phyloP scores from a whole-genome alignment of 495 filamentous ascomycete genomes.

The Astrocystis sublimbata region DNA sequence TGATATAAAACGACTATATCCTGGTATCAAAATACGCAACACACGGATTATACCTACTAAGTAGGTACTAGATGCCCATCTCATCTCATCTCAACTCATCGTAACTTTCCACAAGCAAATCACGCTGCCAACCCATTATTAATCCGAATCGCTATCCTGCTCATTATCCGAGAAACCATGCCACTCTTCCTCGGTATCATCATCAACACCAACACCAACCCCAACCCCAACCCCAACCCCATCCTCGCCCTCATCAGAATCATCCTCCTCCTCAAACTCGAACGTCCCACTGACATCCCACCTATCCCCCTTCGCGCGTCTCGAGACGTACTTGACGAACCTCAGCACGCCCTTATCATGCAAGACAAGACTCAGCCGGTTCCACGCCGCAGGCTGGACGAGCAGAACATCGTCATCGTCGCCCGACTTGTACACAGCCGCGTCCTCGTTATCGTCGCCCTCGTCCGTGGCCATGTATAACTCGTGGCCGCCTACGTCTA shows the following conservation, averaged over 20 bases:
- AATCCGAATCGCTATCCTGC: slow-evolving; percentile 49
- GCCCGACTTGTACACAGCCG: slow-evolving; percentile 77
- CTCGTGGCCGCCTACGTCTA: slow-evolving; percentile 76
- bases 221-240: slow-evolving; percentile 34
- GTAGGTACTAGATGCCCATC: no score
- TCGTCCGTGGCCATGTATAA: slow-evolving; percentile 91
- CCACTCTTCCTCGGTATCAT: slow-evolving; percentile 51
- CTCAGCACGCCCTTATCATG: slow-evolving; percentile 81
- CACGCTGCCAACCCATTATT: neutral
- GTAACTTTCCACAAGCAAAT: neutral
- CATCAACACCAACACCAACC: slow-evolving; percentile 30
- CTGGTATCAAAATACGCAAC: neutral
- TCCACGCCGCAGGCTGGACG: slow-evolving; percentile 85
- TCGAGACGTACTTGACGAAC: slow-evolving; percentile 96
- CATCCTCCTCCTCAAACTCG: slow-evolving; percentile 50
- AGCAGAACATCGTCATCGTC: slow-evolving; percentile 75
- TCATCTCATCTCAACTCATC: slow-evolving; percentile 5
- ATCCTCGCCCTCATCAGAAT: slow-evolving; percentile 43
- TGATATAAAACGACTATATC: neutral
- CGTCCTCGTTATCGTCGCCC: slow-evolving; percentile 65
- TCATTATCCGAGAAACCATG: slow-evolving; percentile 46
- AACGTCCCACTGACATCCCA: slow-evolving; percentile 84
- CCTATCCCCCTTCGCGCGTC: slow-evolving; percentile 76
- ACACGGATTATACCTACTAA: no score
- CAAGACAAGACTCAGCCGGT: slow-evolving; percentile 83